Percentiles rank a stretch among this genome's conserved stretches.
Conservation (phyloP, 176 grass and related monocot genomes). For the Tillandsia fasciculata region DNA sequence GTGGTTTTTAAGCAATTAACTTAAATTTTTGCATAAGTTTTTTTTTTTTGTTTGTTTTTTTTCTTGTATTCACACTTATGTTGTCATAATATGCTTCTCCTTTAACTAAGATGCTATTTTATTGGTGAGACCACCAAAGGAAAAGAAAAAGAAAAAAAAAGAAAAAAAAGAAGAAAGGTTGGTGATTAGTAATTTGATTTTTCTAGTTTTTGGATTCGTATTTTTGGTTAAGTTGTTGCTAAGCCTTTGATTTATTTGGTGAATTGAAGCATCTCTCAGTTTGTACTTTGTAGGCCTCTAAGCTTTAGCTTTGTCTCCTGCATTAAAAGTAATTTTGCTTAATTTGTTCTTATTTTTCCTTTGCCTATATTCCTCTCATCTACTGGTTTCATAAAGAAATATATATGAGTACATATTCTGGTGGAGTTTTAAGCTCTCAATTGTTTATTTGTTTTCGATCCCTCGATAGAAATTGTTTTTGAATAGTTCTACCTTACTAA, state of each 20-base stretch:
- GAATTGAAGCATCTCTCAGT: neutral
- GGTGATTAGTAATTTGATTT: neutral
- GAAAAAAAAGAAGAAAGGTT: neutral
- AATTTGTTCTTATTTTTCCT: too few relatives aligned
- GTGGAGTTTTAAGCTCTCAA: too few relatives aligned
- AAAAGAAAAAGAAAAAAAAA: neutral
- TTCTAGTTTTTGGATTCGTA: neutral
- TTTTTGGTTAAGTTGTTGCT: too few relatives aligned
- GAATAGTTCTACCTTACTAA: too few relatives aligned
- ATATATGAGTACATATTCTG: too few relatives aligned
- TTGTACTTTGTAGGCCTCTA: neutral
- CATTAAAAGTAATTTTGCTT: too few relatives aligned
- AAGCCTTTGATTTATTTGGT: neutral
- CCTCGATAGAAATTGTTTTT: too few relatives aligned
- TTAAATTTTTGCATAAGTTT: neutral
- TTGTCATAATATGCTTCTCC: conserved; percentile 6
- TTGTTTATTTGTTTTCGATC: too few relatives aligned
- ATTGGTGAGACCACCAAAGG: neutral
- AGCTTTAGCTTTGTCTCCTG: too few relatives aligned
- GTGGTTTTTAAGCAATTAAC: neutral
- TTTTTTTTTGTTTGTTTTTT: conserved; percentile 6
- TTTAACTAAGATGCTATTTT: neutral
- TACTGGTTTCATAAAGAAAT: too few relatives aligned
- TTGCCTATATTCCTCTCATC: too few relatives aligned
- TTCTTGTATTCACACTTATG: conserved; percentile 12